A percentile compares a stretch with the other conserved stretches of the same genome.
These are phyloP conservation scores for Malus domestica DNA, from an alignment of 306 rosid species.

Conservation along the genomic window DNA sequence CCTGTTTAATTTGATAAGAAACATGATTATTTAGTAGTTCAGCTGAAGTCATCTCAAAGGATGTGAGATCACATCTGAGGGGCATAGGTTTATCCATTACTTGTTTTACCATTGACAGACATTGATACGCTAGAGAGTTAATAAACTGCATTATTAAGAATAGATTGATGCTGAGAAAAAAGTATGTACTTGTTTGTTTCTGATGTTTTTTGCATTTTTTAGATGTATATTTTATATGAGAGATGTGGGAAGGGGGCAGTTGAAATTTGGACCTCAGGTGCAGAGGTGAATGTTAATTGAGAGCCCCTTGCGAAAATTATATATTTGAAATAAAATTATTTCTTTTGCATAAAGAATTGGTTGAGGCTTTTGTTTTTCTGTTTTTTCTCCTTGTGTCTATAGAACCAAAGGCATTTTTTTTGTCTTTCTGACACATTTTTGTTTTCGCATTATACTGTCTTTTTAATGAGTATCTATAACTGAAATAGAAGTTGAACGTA, in stretches of 20 bases:
- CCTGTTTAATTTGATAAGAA: neutral
- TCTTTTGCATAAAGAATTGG: too few relatives aligned
- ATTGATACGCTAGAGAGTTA: neutral
- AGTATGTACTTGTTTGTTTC: neutral
- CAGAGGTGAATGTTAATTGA: neutral
- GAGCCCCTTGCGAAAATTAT: neutral
- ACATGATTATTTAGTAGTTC: neutral
- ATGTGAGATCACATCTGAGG: neutral
- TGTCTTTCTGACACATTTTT: neutral
- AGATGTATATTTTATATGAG: too few relatives aligned
- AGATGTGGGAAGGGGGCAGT: neutral
- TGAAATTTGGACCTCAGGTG: too few relatives aligned
- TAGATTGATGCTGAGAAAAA: neutral
- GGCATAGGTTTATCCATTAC: neutral
- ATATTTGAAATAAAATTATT: too few relatives aligned
- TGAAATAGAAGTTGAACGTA: constrained; percentile 11
- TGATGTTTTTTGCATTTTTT: neutral
- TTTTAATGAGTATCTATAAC: neutral
- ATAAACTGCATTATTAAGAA: neutral
- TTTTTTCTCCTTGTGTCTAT: neutral
- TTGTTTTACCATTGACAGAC: neutral
- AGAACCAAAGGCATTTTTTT: neutral
- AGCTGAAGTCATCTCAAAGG: neutral
- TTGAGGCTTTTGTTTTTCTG: neutral
- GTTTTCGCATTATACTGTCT: neutral